phyloP scores from a whole-genome alignment of 176 grass and related monocot genomes.

The Triticum dicoccoides region DNA sequence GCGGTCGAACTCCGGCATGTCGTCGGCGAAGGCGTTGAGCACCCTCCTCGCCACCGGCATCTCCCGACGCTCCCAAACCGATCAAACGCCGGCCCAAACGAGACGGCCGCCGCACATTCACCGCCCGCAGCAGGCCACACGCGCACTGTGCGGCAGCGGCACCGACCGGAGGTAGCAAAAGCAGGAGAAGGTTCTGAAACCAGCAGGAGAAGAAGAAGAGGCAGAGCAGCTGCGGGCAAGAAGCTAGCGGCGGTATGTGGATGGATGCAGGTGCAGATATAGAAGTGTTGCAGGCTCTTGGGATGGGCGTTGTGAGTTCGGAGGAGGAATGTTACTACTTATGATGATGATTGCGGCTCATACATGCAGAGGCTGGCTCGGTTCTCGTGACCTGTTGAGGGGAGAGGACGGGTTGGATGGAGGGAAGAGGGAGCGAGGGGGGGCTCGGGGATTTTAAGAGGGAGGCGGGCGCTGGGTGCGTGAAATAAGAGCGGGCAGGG shows the following conservation, averaged over 20 bases:
- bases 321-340: conserved; percentile 29
- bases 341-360: background rate
- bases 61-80: background rate
- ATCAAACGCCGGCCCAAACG: background rate
- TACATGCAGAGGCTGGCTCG: conserved; percentile 7
- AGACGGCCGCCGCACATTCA: conserved; percentile 9
- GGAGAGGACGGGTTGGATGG: background rate
- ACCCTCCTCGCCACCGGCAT: conserved; percentile 45
- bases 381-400: background rate
- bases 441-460: conserved; percentile 23
- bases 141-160: background rate
- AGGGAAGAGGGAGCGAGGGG: background rate
- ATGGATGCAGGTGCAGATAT: background rate
- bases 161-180: background rate
- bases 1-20: conserved; percentile 57
- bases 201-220: background rate
- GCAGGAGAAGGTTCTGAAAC: background rate
- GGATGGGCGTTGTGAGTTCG: conserved; percentile 32
- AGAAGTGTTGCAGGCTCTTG: background rate
- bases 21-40: conserved; percentile 17
- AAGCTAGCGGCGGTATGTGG: background rate
- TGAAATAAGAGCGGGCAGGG: background rate
- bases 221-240: background rate
- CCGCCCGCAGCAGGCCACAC: too few species aligned
- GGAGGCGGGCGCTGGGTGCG: background rate